Conservation (phyloP, 208 protist species). For the Leishmania braziliensis region DNA sequence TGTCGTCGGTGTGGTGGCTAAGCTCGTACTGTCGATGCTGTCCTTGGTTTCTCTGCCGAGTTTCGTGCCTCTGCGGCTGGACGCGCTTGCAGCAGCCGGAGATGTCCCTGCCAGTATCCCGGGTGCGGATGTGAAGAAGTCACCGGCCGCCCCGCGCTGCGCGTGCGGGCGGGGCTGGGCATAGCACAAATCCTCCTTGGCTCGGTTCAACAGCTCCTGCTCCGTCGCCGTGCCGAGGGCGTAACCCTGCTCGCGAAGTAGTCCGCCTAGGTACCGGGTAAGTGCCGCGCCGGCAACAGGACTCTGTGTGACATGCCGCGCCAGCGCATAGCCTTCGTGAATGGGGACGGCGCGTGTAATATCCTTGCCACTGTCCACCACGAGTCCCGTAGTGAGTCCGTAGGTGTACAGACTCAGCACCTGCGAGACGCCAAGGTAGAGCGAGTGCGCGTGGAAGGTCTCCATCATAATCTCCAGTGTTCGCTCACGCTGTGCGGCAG, state of each 20-base stretch:
- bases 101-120: not conserved
- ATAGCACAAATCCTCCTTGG: slow-evolving; percentile 94
- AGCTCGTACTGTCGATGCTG: not conserved
- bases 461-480: slow-evolving; percentile 95
- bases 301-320: slow-evolving; percentile 80
- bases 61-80: not conserved
- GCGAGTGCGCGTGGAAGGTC: slow-evolving; percentile 91
- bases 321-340: slow-evolving; percentile 94
- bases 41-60: not conserved
- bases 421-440: slow-evolving; percentile 91
- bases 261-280: slow-evolving; percentile 79
- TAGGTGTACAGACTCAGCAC: slow-evolving; percentile 94
- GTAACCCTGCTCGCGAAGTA: slow-evolving; percentile 83
- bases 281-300: slow-evolving; percentile 76
- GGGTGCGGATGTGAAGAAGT: not conserved
- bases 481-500: slow-evolving; percentile 81
- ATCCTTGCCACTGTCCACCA: slow-evolving; percentile 93
- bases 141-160: not conserved
- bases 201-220: slow-evolving; percentile 77
- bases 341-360: slow-evolving; percentile 86
- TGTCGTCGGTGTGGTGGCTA: not conserved
- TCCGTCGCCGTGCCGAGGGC: slow-evolving; percentile 91
- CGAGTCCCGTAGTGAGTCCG: slow-evolving; percentile 93
- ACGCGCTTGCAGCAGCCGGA: not conserved
- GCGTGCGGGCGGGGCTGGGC: slow-evolving; percentile 36